Evolutionary conservation across 306 rosid species (phyloP), one percentile per base, ranked within the genome.

Genomic region (Nissolia schottii): DNA sequence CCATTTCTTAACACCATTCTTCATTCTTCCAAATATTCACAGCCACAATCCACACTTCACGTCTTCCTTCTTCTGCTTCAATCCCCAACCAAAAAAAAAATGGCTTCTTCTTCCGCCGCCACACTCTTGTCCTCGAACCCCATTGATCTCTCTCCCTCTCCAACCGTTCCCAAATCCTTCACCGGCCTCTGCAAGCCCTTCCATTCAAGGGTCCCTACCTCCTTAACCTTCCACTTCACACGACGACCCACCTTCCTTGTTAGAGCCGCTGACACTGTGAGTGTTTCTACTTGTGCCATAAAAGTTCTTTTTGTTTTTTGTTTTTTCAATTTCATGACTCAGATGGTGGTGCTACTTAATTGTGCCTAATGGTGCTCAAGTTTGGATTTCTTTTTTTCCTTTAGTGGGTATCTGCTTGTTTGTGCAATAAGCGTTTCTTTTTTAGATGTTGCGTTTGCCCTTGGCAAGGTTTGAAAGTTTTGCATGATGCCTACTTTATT

Each of bases 71-170:
- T 7, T 7, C 45, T 70, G 32, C 43, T 34, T 35, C 38, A 38
- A 15, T 40, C 43, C 64, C 11, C 13, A 18, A 29, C 49, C 37
- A 38, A 13, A 7, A 43, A 3, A 13, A 43, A 14, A 37, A 87
- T 85, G 97, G 96, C 88, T 11, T 81, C 98, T 46, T 67, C 92
- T 11, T 81, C 98, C 40, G 70, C 92, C 1, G 79, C 94, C 3
- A 77, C 96, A 56, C 85, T 87, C 65, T 46, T 94, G 55, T 82
- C 91, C 71, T 70, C 86, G 3, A 85, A 86, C 59, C 84, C 80
- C 41, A 35, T 81, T 65, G 85, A 81, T n/a, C 74, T 78, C 62
- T 67, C 82, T 46, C 85, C 68, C 35, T 55, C 83, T 64, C 84
- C 83, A 61, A 53, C 86, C 23, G 20, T 81, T 79, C 88, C 93